Evolutionary conservation across 495 filamentous ascomycete species (phyloP), one percentile per base, ranked within the genome.

Genomic region (Aspergillus avenaceus): DNA sequence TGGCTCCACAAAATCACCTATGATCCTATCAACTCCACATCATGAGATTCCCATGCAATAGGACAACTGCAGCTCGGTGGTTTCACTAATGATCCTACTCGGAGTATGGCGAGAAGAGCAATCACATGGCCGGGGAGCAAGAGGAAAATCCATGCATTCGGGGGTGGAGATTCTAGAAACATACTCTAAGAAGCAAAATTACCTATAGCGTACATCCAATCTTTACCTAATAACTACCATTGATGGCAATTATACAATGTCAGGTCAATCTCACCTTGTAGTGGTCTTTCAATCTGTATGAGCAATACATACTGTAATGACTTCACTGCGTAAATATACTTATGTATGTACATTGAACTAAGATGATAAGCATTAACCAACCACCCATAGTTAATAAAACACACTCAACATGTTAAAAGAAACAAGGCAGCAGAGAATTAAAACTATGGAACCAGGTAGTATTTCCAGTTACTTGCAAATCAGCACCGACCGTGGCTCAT

Each of bases 131-230:
- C n/a, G 32, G 32, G 32, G n/a, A n/a, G n/a, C n/a, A 36, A 12
- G 7, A 8, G 4, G n/a, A 36, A 14, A 36, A n/a, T 14, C 5
- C 18, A 12, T 36, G 14, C 32, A 14, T 13, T 36, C n/a, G 13
- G 7, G 18, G n/a, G 18, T 18, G 44, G 14, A 18, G 31, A 32
- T 55, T 55, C 52, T 55, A 50, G 52, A 55, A 55, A 49, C 41
- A 18, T 50, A 50, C 54, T 54, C 27, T 41, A 55, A 48, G 26
- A 11, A 16, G 37, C n/a, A 25, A 45, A 38, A 23, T 41, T 58
- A n/a, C n/a, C 21, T 34, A 1, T 38, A 18, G n/a, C 4, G 13
- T 19, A 19, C 34, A 19, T 38, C 13, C 4, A 34, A n/a, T n/a
- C n/a, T 34, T 5, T 7, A 38, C 14, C 8, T 18, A 38, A 13